Base-by-base conservation (phyloP, 371 early-diverging fungal genomes). In the Zychaea mexicana region DNA sequence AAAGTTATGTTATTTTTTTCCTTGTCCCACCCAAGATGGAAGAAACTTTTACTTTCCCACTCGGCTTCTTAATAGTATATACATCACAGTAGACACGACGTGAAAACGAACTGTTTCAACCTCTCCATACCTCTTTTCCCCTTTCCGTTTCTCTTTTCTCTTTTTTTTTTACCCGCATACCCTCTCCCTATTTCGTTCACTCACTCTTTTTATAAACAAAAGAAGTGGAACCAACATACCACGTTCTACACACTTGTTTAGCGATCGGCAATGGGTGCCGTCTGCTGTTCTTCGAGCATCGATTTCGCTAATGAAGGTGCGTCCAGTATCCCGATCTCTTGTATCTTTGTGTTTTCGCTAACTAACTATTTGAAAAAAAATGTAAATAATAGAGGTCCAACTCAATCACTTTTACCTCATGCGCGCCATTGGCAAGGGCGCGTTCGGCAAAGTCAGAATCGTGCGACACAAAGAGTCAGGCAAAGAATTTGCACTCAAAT, bases 371-470 rank as follows among this genome's bases (percentile, higher is more conserved):
- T n/a, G n/a, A n/a, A n/a, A n/a, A n/a, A n/a, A n/a, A n/a, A n/a
- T n/a, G n/a, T n/a, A n/a, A n/a, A 1, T 3, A 22, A 60, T 45
- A 61, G 61, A 57, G 33, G 77, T 74, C 24, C 69, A 90, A 31
- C 60, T 92, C 46, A 77, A 81, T 10, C 91, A 92, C 57, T 92
- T 92, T 65, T 76, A 85, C 31, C 72, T 90, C 17, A 62, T 90
- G 52, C 85, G 90, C 46, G 86, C 85, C 2, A 86, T 92, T 28
- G 91, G 91, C 15, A 88, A 85, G 69, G 92, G 91, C 2, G 87
- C 91, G 0, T 92, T 91, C 67, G 90, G 91, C 52, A 92, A 91
- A 77, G 90, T 92, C 21, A 88, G 93, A 27, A 89, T 96, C 1
- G 94, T 96, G 17, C 94, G 95, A 70, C 92, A 95, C 72, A 93